Conservation (phyloP, 768 basidiomycete species). For the Auricularia sp. region DNA sequence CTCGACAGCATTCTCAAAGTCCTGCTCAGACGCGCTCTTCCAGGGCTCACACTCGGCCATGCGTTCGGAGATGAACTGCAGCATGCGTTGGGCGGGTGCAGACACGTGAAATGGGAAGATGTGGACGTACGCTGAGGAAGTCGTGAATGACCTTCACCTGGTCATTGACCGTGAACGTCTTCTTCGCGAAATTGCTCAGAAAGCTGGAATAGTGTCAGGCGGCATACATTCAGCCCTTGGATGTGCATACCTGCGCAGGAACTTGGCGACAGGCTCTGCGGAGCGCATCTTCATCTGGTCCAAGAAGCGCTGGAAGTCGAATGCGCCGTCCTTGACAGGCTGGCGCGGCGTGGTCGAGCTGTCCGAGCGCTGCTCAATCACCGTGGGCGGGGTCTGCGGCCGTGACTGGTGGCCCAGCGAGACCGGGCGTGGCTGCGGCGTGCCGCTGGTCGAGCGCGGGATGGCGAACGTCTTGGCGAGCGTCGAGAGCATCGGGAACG, state of each 20-base stretch:
- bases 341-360: not conserved
- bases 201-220: conserved; percentile 45
- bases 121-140: conserved; percentile 62
- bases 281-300: conserved; percentile 85
- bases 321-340: conserved; percentile 21
- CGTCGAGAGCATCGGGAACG: not conserved
- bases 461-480: conserved; percentile 45
- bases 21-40: conserved; percentile 63
- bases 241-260: conserved; percentile 74
- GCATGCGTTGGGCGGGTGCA: not conserved
- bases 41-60: conserved; percentile 78
- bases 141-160: conserved; percentile 94
- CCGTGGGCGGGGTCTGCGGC: not conserved
- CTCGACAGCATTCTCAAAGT: conserved; percentile 95
- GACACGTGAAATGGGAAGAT: not conserved
- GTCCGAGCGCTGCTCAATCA: not conserved
- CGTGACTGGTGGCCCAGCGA: not conserved
- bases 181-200: conserved; percentile 84
- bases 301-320: conserved; percentile 91
- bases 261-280: conserved; percentile 91
- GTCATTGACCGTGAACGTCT: conserved; percentile 83
- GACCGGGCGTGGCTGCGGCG: conserved; percentile 14
- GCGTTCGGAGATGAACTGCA: conserved; percentile 76
- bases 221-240: not conserved
- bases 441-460: conserved; percentile 42